Conservation (phyloP, 352 stramenopile species). For the Phytophthora pistaciae region DNA sequence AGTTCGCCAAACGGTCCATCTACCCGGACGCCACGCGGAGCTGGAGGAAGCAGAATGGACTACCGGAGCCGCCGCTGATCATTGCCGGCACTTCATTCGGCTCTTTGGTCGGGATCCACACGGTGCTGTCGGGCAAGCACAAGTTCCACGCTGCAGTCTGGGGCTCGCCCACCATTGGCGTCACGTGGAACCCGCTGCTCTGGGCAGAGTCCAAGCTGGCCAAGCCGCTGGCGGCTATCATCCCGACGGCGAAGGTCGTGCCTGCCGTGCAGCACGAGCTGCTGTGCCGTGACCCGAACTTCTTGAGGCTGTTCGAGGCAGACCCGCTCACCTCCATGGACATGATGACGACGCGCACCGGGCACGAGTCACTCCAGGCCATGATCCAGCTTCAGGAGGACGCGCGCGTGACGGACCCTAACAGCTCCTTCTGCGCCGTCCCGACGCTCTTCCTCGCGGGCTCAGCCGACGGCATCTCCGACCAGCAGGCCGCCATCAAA, state of each 20-base stretch:
- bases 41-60: constrained; percentile 28
- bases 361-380: constrained; percentile 36
- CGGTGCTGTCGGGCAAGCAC: constrained; percentile 52
- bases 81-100: constrained; percentile 72
- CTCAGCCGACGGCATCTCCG: constrained; percentile 53
- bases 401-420: constrained; percentile 30
- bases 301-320: constrained; percentile 51
- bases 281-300: constrained; percentile 44
- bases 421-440: constrained; percentile 39
- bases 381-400: constrained; percentile 46
- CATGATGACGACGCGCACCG: constrained; percentile 50
- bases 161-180: constrained; percentile 57
- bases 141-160: constrained; percentile 61
- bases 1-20: constrained; percentile 44
- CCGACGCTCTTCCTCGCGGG: constrained; percentile 50
- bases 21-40: constrained; percentile 38
- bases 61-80: constrained; percentile 42
- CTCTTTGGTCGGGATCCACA: constrained; percentile 63
- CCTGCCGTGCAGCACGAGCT: constrained; percentile 56
- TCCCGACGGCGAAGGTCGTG: constrained; percentile 50
- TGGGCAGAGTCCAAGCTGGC: constrained; percentile 49
- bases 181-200: constrained; percentile 55
- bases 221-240: constrained; percentile 42
- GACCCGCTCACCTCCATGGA: constrained; percentile 59
- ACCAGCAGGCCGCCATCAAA: constrained; percentile 46